A percentile compares a stretch with the other conserved stretches of the same genome.
These are phyloP conservation scores for Entrophospora sp. DNA, from an alignment of 192 early-diverging fungal genomes.

Conservation along the genomic window DNA sequence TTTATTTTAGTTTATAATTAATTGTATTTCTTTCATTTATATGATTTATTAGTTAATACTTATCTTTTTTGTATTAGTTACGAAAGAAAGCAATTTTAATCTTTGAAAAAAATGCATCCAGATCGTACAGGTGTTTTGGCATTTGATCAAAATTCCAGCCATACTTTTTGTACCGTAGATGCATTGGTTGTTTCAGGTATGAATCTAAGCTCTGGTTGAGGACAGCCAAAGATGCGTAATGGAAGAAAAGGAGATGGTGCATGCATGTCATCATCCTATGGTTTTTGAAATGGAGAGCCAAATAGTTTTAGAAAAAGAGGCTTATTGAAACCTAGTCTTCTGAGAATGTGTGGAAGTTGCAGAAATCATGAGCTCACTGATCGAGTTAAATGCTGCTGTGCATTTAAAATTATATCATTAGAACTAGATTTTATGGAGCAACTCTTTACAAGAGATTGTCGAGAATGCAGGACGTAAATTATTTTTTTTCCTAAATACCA, in stretches of 20 bases:
- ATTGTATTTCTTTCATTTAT: too few species aligned
- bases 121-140: conserved; percentile 15
- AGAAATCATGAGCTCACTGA: background rate
- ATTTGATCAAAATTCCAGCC: conserved; percentile 27
- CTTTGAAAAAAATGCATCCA: conserved; percentile 5
- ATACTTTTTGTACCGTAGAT: conserved; percentile 15
- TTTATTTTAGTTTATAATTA: too few species aligned
- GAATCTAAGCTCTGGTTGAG: conserved; percentile 19
- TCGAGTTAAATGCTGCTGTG: conserved; percentile 5
- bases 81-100: conserved; percentile 21
- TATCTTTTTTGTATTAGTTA: too few species aligned
- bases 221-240: conserved; percentile 10
- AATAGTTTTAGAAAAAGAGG: too few species aligned
- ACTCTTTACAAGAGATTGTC: conserved; percentile 6
- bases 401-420: background rate
- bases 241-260: background rate
- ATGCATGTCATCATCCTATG: conserved; percentile 16
- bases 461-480: background rate
- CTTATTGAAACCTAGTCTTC: background rate
- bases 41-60: too few species aligned
- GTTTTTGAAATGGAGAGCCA: conserved; percentile 17
- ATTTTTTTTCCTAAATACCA: too few species aligned
- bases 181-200: conserved; percentile 19
- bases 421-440: conserved; percentile 10
- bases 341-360: background rate